Evolutionary conservation across 371 early-diverging fungal genomes (phyloP), one percentile per base, ranked within the genome.

Genomic region (Rhizopus delemar): DNA sequence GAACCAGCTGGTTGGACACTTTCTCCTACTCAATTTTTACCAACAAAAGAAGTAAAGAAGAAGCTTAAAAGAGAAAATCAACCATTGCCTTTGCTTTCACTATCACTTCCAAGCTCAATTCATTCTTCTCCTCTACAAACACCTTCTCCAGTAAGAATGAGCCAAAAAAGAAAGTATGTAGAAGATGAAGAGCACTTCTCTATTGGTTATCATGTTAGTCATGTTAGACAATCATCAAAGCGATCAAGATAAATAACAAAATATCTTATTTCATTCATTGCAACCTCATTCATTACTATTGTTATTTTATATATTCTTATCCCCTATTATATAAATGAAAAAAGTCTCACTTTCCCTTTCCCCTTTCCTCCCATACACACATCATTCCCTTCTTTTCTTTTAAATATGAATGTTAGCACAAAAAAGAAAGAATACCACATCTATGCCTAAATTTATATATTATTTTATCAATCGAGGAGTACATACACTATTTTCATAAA

Each of bases 81-180:
- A 22, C 62, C 66, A 33, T 32, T 41, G 16, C 73, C 73, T 32
- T 64, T 69, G 12, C 51, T 70, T 7, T 64, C 69, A n/a, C 46
- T 70, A 33, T 77, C 78, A 7, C 52, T 78, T 34, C 75, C 78
- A 22, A 74, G 73, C 32, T 78, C 78, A 2, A 74, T 52, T 43
- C 59, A 63, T 29, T 78, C 78, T 6, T 74, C 78, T 16, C 78
- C 78, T 38, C 64, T 72, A 62, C 73, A 74, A 49, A 78, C 78
- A 33, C 78, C 78, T 50, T 74, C 77, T 28, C 77, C 77, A 34
- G 57, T 71, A 35, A 60, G 70, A 39, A 57, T 52, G 48, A 62
- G 54, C 52, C 51, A 39, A 51, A 63, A 63, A 31, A 51, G 63
- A 41, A 63, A 63, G 33, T 46, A 35, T 9, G 46, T 52, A 11